Percentiles rank a stretch among this genome's conserved stretches.
Conservation (phyloP, 2,329 filamentous ascomycete genomes). For the Pseudomassariella vexata region DNA sequence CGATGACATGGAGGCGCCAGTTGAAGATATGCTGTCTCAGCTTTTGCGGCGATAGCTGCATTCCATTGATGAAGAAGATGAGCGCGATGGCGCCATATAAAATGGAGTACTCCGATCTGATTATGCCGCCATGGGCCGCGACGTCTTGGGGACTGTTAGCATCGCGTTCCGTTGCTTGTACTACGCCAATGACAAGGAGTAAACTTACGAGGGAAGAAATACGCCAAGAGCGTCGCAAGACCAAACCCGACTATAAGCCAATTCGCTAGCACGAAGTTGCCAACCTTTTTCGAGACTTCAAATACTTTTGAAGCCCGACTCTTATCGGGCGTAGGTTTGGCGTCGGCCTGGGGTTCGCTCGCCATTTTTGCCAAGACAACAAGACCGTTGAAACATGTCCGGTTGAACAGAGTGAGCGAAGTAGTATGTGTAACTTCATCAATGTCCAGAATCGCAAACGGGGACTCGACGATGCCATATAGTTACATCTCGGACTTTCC, state of each 20-base stretch:
- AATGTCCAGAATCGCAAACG: too few relatives aligned
- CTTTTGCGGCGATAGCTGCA: slow-evolving; percentile 60
- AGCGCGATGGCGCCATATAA: slow-evolving; percentile 64
- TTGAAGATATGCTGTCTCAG: slow-evolving; percentile 56
- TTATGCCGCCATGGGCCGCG: slow-evolving; percentile 40
- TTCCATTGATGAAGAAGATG: slow-evolving; percentile 67
- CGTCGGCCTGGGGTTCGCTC: not conserved
- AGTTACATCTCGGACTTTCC: too few relatives aligned
- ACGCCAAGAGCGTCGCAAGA: slow-evolving; percentile 21
- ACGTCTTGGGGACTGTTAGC: slow-evolving; percentile 31
- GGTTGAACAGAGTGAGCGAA: too few relatives aligned
- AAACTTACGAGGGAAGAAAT: slow-evolving; percentile 36
- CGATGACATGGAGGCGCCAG: slow-evolving; percentile 62
- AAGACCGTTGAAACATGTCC: slow-evolving; percentile 1
- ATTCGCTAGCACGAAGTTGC: slow-evolving; percentile 19
- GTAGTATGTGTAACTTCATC: too few relatives aligned
- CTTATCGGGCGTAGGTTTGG: slow-evolving; percentile 8
- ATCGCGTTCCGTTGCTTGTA: too few relatives aligned
- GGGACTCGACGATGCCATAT: too few relatives aligned
- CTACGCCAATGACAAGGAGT: not conserved
- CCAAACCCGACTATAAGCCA: slow-evolving; percentile 25
- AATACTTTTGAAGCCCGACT: too few relatives aligned
- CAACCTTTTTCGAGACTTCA: slow-evolving; percentile 10
- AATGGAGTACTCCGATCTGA: slow-evolving; percentile 52
- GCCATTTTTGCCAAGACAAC: not conserved